Base-by-base conservation (phyloP, 192 early-diverging fungal genomes). In the Coemansia sp. region DNA sequence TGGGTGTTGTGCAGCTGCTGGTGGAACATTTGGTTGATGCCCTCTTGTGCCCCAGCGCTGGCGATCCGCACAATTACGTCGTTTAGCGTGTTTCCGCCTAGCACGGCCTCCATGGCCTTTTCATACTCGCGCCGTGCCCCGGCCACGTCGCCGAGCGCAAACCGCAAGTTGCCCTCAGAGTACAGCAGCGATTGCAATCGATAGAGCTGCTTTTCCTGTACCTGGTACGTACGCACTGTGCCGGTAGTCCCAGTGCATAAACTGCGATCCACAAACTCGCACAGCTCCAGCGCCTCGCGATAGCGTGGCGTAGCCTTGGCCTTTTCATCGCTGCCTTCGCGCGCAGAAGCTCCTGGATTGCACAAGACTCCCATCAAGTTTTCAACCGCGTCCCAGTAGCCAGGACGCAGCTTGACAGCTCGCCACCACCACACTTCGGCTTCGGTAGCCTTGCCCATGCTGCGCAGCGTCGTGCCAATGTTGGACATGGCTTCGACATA, bases 401-500 rank as follows among this genome's bases (percentile, higher is more conserved):
- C 88, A 0, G 93, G 93, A 12, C 93, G 73, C 54, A 92, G 80
- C 55, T 81, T 64, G 48, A 95, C 90, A 0, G 93, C 93, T 13
- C 75, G 77, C 72, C 87, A 88, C 84, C 92, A 95, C 82, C 85
- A 93, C 44, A 69, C 68, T 61, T 95, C 93, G 11, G 93, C 91
- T 53, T 90, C 84, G 1, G 71, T 38, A 6, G 80, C 73, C 21
- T 87, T 73, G 57, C 87, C 90, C 78, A 88, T 83, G 50, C 85
- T 89, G 26, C 90, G 83, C 61, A 91, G 77, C 2, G 93, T 95
- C 13, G 91, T 94, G 14, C 91, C 93, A 53, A 95, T 87, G 65
- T 95, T 94, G 43, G 85, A 90, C 83, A 89, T 92, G 9, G 91
- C 91, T 61, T 95, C 93, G 19, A 92, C 90, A 70, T 93, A 94